phyloP scores from a whole-genome alignment of 1,139 yeast species.

The Sugiyamaella pinicola region DNA sequence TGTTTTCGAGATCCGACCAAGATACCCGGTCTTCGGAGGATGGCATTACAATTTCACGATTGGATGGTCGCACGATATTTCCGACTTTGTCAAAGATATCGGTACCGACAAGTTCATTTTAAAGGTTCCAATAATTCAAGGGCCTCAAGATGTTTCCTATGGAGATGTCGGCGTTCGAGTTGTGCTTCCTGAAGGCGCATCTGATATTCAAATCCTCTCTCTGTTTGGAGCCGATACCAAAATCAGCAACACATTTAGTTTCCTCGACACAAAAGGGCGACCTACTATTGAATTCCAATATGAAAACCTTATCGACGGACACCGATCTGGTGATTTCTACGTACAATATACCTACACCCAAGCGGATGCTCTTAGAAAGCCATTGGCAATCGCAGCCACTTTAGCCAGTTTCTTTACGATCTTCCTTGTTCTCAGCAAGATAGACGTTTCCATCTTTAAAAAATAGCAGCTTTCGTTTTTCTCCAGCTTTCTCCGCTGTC shows the following conservation, averaged over 20 bases:
- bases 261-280: conserved; percentile 83
- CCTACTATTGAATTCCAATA: conserved; percentile 69
- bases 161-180: conserved; percentile 62
- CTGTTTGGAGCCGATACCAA: conserved; percentile 49
- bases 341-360: conserved; percentile 64
- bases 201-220: conserved; percentile 58
- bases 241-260: conserved; percentile 51
- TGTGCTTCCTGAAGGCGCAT: conserved; percentile 88
- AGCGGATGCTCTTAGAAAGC: conserved; percentile 60
- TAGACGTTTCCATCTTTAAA: conserved; percentile 42
- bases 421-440: conserved; percentile 52
- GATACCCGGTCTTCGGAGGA: conserved; percentile 93
- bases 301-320: conserved; percentile 69
- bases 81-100: conserved; percentile 51
- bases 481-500: not conserved
- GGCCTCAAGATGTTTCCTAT: conserved; percentile 67
- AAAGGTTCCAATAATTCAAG: conserved; percentile 71
- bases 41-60: conserved; percentile 96
- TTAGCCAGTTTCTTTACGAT: conserved; percentile 64
- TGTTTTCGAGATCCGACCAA: conserved; percentile 65
- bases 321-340: conserved; percentile 58
- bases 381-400: conserved; percentile 65
- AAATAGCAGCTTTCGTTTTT: conserved; percentile 6
- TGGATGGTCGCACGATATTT: conserved; percentile 77
- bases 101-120: conserved; percentile 59